These are phyloP conservation scores for Naganishia kalamii DNA, from an alignment of 768 basidiomycete species.

Conservation along the genomic window DNA sequence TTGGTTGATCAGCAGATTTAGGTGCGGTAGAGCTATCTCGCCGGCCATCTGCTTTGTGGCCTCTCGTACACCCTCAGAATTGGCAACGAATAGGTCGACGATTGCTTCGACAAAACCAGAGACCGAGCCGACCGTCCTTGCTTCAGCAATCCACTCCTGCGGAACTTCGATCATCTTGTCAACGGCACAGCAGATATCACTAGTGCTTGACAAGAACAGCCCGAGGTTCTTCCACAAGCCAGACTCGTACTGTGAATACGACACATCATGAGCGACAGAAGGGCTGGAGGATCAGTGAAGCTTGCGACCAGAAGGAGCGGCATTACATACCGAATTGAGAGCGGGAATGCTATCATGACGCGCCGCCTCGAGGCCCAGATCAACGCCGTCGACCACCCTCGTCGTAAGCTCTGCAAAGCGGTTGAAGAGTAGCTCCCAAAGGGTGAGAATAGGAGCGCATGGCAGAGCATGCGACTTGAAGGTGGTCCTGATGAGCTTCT, in stretches of 20 bases:
- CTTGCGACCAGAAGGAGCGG: neutral
- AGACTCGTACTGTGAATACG: neutral
- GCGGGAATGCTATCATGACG: conserved; percentile 8
- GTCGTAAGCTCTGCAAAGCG: conserved; percentile 9
- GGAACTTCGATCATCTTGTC: conserved; percentile 13
- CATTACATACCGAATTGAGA: neutral
- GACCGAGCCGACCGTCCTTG: conserved; percentile 1
- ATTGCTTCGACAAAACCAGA: conserved; percentile 16
- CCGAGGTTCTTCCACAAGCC: conserved; percentile 7
- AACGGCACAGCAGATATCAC: conserved; percentile 1
- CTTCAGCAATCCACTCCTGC: conserved; percentile 5
- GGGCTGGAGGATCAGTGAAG: neutral
- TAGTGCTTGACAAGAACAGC: neutral
- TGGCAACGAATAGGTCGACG: conserved; percentile 15
- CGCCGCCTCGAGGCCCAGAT: neutral
- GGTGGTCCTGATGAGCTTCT: conserved; percentile 4
- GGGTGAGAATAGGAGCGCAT: conserved; percentile 2
- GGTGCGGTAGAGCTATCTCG: conserved; percentile 18
- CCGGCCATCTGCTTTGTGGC: conserved; percentile 15
- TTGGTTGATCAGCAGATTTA: conserved; percentile 13
- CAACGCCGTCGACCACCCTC: conserved; percentile 7
- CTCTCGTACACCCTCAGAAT: conserved; percentile 9
- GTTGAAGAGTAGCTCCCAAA: conserved; percentile 7
- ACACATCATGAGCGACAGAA: neutral
- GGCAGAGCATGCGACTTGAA: conserved; percentile 2